Evolutionary conservation across 441 rosid genomes (phyloP), one percentile per base, ranked within the genome.

Genomic region (Corymbia calophylla): DNA sequence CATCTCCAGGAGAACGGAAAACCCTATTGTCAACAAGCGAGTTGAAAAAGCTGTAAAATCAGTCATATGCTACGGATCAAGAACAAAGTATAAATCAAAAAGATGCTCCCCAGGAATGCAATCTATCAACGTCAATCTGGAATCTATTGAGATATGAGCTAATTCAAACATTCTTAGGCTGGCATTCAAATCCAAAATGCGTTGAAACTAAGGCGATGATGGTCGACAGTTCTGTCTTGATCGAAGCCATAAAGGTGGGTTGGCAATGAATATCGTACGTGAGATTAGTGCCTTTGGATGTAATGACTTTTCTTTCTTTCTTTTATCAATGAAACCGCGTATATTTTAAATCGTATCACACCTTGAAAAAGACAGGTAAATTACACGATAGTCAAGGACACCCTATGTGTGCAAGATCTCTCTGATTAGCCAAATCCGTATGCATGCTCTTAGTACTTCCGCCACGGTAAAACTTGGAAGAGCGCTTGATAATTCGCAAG

Each of bases 261-360:
- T 68, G 47, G 47, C 47, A 32, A 32, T 1, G 47, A 19, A 23
- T 35, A 70, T 35, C 1, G 81, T 21, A 1, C 81, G 27, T 19
- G 29, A 16, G 12, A 35, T 18, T 23, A 35, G 81, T 2, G 19
- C 81, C 81, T 35, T 35, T 2, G 27, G 23, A 31, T n/a, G 39
- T 1, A 35, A 5, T 68, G 3, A 32, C 32, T 17, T 6, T 68
- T n/a, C 9, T 4, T 17, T 2, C 1, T 18, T 3, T 4, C 3
- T n/a, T 64, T 15, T 9, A 0, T 6, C 3, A 25, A 70, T 21
- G 29, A 10, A 70, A 6, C 48, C 29, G 29, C 3, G 5, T 29
- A 3, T 11, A 12, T 70, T 21, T 19, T 19, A 10, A 73, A 49
- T 21, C 1, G 49, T 25, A 11, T 39, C 23, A 8, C 39, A 21